These are phyloP conservation scores for Pichia rugopelliculosa DNA, from an alignment of 805 yeast genomes.

Conservation along the genomic window DNA sequence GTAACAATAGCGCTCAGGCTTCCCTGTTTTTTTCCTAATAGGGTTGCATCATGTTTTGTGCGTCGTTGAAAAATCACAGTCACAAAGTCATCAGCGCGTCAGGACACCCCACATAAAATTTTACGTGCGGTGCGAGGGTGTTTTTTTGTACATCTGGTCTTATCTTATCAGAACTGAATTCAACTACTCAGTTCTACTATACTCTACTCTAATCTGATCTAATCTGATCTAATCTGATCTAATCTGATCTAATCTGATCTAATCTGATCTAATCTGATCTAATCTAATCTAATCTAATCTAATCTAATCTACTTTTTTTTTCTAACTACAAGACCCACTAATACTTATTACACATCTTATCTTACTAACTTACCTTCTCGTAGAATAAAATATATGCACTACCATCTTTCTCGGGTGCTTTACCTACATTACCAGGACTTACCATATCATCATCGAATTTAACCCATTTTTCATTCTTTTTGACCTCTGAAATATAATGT, in stretches of 20 bases:
- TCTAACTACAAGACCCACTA: background rate
- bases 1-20: background rate
- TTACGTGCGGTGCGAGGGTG: slow-evolving; percentile 1
- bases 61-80: background rate
- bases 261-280: no score
- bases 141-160: no score
- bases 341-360: background rate
- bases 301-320: no score
- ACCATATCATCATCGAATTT: slow-evolving; percentile 12
- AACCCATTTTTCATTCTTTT: slow-evolving; percentile 6
- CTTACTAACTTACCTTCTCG: slow-evolving; percentile 1
- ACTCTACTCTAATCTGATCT: no score
- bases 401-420: slow-evolving; percentile 4
- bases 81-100: background rate
- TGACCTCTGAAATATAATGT: slow-evolving; percentile 48
- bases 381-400: slow-evolving; percentile 12
- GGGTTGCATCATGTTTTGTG: background rate
- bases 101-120: no score
- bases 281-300: background rate
- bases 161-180: no score
- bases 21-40: background rate
- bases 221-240: no score
- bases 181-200: no score
- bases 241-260: no score
- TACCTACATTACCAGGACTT: background rate